phyloP scores from a whole-genome alignment of 2,329 filamentous ascomycete genomes.

The Phoma sp. region DNA sequence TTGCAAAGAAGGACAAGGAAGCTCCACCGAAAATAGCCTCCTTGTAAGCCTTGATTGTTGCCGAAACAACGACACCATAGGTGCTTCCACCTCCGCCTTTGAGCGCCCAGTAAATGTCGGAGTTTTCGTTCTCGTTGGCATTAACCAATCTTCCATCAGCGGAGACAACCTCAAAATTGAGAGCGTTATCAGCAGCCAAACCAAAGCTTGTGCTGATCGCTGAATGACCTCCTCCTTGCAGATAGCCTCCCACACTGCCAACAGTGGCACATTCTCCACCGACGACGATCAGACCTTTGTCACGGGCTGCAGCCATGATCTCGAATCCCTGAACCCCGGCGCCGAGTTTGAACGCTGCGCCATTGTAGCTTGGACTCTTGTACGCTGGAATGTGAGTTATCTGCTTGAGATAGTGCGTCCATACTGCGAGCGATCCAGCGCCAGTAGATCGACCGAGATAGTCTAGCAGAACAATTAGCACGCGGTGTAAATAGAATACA shows the following conservation, averaged over 20 bases:
- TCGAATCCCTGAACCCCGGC: slow-evolving; percentile 36
- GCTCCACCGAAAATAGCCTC: slow-evolving; percentile 24
- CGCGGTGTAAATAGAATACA: too few relatives aligned
- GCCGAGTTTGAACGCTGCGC: slow-evolving; percentile 28
- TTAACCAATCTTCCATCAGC: slow-evolving; percentile 26
- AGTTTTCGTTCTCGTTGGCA: slow-evolving; percentile 22
- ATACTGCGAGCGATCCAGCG: slow-evolving; percentile 20
- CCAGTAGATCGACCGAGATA: slow-evolving; percentile 25
- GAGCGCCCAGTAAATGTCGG: slow-evolving; percentile 38
- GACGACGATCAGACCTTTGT: slow-evolving; percentile 24
- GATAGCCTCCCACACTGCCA: slow-evolving; percentile 48
- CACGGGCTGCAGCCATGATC: slow-evolving; percentile 24
- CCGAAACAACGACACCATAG: slow-evolving; percentile 31
- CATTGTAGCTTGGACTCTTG: slow-evolving; percentile 2
- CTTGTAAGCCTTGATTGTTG: slow-evolving; percentile 30
- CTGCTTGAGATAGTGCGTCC: slow-evolving; percentile 27
- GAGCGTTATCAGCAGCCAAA: slow-evolving; percentile 33
- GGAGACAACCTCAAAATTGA: slow-evolving; percentile 32
- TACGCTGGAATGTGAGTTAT: slow-evolving; percentile 17
- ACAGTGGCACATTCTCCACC: slow-evolving; percentile 50
- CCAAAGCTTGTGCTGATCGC: slow-evolving; percentile 55
- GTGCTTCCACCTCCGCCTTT: slow-evolving; percentile 37
- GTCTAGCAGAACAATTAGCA: slow-evolving; percentile 3
- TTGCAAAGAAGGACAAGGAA: slow-evolving; percentile 19
- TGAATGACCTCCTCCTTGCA: slow-evolving; percentile 54